Evolutionary conservation across 352 stramenopile genomes (phyloP).

Genomic region (Phytophthora syringae): DNA sequence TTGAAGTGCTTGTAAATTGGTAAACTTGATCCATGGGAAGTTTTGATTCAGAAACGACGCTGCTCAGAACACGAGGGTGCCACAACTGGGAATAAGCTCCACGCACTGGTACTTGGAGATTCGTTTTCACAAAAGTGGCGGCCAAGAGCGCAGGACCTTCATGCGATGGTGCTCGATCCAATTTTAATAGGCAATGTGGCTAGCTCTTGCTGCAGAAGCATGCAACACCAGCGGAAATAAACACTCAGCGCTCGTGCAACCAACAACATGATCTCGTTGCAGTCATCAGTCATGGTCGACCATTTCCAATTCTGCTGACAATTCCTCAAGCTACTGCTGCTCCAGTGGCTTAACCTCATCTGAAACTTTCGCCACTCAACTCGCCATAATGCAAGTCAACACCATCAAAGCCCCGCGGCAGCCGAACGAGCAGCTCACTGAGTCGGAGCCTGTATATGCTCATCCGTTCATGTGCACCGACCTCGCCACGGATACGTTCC

Average conservation of each 20-base stretch:
- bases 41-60: not conserved
- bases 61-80: slow-evolving; percentile 24
- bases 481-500: slow-evolving; percentile 60
- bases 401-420: slow-evolving; percentile 6
- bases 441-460: slow-evolving; percentile 27
- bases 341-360: not conserved
- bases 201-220: slow-evolving; percentile 11
- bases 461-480: slow-evolving; percentile 57
- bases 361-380: not conserved
- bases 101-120: not conserved
- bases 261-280: not conserved
- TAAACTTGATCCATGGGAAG: no score
- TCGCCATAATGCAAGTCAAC: slow-evolving; percentile 10
- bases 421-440: slow-evolving; percentile 11
- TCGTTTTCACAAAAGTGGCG: slow-evolving; percentile 1
- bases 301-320: slow-evolving; percentile 18
- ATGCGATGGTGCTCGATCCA: slow-evolving; percentile 8
- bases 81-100: not conserved
- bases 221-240: slow-evolving; percentile 14
- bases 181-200: slow-evolving; percentile 5
- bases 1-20: no score
- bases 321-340: not conserved
- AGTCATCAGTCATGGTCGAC: not conserved
- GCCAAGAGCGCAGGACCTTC: not conserved
- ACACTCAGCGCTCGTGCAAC: not conserved